Evolutionary conservation across 1,139 yeast species (phyloP).

Genomic region (Blastobotrys raffinosifermentans): DNA sequence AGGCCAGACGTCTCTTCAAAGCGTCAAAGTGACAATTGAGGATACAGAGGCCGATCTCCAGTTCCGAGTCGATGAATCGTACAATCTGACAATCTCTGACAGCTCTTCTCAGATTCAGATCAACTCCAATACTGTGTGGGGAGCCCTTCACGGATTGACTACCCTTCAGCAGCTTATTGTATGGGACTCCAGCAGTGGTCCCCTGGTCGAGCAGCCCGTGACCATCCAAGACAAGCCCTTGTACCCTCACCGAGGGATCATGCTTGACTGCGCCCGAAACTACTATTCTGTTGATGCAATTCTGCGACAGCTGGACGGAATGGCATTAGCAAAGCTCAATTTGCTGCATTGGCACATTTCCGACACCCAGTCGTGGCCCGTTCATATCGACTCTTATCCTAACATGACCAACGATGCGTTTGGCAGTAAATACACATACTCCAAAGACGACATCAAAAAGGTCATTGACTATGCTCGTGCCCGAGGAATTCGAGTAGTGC

Average conservation of each 20-base stretch:
- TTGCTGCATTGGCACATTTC: conserved; percentile 44
- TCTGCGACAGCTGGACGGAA: conserved; percentile 39
- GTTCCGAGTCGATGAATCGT: conserved; percentile 41
- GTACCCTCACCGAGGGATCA: conserved; percentile 42
- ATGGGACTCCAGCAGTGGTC: conserved; percentile 24
- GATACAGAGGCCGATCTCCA: conserved; percentile 35
- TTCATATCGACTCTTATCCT: conserved; percentile 36
- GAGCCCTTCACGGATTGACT: conserved; percentile 41
- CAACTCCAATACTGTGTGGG: conserved; percentile 40
- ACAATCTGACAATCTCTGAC: conserved; percentile 26
- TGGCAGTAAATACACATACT: conserved; percentile 35
- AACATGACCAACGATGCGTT: conserved; percentile 44
- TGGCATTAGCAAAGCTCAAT: conserved; percentile 42
- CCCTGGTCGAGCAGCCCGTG: conserved; percentile 37
- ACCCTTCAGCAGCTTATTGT: conserved; percentile 43
- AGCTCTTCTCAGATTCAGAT: conserved; percentile 25
- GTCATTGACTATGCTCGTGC: conserved; percentile 37
- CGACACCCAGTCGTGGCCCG: conserved; percentile 47
- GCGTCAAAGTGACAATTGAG: conserved; percentile 20
- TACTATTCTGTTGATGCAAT: conserved; percentile 34
- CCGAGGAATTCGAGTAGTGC: conserved; percentile 43
- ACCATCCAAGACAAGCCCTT: conserved; percentile 38
- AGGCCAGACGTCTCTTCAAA: conserved; percentile 1
- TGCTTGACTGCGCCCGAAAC: conserved; percentile 44
- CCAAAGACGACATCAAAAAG: conserved; percentile 32